Conservation (phyloP, 768 basidiomycete genomes). For the Lactifluus subvellereus region DNA sequence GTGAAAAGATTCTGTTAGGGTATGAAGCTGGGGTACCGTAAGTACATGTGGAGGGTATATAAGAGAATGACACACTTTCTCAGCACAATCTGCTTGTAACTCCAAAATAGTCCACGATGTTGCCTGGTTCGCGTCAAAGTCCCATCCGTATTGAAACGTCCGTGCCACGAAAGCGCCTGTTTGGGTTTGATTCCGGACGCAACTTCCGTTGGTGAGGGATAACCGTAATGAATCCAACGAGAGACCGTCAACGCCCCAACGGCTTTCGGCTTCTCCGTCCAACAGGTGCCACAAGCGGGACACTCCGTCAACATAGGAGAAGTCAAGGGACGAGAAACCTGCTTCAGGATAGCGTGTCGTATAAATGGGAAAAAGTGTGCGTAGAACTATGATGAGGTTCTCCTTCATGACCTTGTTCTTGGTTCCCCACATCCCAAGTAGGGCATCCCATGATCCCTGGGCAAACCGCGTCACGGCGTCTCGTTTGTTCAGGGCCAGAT, state of each 20-base stretch:
- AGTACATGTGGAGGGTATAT: constrained; percentile 1
- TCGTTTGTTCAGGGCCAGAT: constrained; percentile 72
- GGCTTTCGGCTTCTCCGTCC: constrained; percentile 54
- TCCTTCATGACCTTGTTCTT: constrained; percentile 77
- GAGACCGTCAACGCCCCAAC: constrained; percentile 60
- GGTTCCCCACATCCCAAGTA: constrained; percentile 72
- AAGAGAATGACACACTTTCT: constrained; percentile 43
- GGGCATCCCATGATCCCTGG: constrained; percentile 49
- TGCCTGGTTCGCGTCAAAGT: constrained; percentile 65
- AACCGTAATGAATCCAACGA: constrained; percentile 62
- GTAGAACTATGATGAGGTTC: constrained; percentile 66
- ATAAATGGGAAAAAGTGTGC: constrained; percentile 67
- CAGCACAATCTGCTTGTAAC: constrained; percentile 72
- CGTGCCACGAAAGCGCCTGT: constrained; percentile 48
- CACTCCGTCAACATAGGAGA: constrained; percentile 44
- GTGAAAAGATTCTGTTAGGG: constrained; percentile 52
- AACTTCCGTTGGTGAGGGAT: constrained; percentile 33
- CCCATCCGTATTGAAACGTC: constrained; percentile 69
- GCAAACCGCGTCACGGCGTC: constrained; percentile 57
- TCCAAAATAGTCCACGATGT: constrained; percentile 75
- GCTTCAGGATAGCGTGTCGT: constrained; percentile 30
- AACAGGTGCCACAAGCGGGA: constrained; percentile 50
- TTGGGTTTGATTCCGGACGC: constrained; percentile 7
- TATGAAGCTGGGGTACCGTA: constrained; percentile 45
- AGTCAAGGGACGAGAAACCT: constrained; percentile 27